Conservation (phyloP, 2,329 filamentous ascomycete genomes). For the Bipolaris bicolor region DNA sequence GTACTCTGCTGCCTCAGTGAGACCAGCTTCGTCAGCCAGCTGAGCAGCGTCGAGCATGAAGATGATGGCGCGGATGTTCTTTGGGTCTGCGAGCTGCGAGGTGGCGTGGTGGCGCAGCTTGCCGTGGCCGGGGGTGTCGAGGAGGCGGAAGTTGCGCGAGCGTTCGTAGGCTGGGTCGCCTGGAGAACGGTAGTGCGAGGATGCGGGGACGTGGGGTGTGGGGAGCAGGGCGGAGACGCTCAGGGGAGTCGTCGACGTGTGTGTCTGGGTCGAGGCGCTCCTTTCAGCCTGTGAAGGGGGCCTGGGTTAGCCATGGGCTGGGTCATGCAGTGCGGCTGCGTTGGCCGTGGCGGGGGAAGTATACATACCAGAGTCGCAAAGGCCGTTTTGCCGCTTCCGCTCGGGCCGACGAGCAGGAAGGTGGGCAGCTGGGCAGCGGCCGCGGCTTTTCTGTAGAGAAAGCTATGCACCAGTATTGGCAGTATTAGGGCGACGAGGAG, state of each 20-base stretch:
- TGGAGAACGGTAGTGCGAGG: slow-evolving; percentile 68
- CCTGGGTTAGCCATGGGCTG: slow-evolving; percentile 2
- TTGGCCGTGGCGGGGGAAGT: slow-evolving; percentile 14
- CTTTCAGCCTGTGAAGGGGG: slow-evolving; percentile 56
- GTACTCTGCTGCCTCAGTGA: slow-evolving; percentile 79
- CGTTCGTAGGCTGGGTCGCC: slow-evolving; percentile 65
- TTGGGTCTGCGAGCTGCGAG: slow-evolving; percentile 55
- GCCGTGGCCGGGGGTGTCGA: slow-evolving; percentile 94
- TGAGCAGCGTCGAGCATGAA: slow-evolving; percentile 86
- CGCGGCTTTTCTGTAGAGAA: slow-evolving; percentile 71
- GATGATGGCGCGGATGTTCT: slow-evolving; percentile 71
- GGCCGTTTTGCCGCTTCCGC: slow-evolving; percentile 84
- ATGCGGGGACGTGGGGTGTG: slow-evolving; percentile 62
- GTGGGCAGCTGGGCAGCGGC: slow-evolving; percentile 71
- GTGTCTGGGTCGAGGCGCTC: slow-evolving; percentile 61
- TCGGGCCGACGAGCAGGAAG: slow-evolving; percentile 81
- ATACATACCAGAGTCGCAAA: slow-evolving; percentile 73
- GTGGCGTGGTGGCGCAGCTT: slow-evolving; percentile 81
- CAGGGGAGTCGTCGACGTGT: slow-evolving; percentile 51
- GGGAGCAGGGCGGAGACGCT: slow-evolving; percentile 67
- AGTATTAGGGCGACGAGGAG: slow-evolving; percentile 72
- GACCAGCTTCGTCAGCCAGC: slow-evolving; percentile 50
- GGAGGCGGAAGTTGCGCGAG: slow-evolving; percentile 72
- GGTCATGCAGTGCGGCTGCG: background rate
- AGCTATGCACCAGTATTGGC: slow-evolving; percentile 77